These are phyloP conservation scores for Triangularia verruculosa DNA, from an alignment of 2,329 filamentous ascomycete genomes.

Conservation along the genomic window DNA sequence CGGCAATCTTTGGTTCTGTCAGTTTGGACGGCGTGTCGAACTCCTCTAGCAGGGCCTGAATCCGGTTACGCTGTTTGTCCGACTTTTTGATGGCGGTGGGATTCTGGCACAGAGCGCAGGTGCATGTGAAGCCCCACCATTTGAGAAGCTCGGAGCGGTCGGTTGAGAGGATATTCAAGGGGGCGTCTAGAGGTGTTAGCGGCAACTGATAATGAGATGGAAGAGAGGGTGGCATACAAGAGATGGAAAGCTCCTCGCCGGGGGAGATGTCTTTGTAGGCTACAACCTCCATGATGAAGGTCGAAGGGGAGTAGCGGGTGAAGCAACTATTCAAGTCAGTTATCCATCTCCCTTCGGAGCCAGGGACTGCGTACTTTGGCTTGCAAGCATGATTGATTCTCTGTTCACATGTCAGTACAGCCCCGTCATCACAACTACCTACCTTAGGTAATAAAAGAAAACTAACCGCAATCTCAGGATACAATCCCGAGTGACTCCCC, in stretches of 20 bases:
- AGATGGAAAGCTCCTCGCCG: slow-evolving; percentile 15
- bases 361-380: slow-evolving; percentile 12
- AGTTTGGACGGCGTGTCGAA: background rate
- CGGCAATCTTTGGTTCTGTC: slow-evolving; percentile 5
- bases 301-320: slow-evolving; percentile 13
- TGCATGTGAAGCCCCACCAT: slow-evolving; percentile 17
- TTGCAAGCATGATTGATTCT: slow-evolving; percentile 20
- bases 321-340: slow-evolving; percentile 3
- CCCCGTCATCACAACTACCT: background rate
- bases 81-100: slow-evolving; percentile 1
- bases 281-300: slow-evolving; percentile 16
- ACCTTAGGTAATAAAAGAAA: background rate
- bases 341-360: background rate
- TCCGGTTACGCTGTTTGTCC: slow-evolving; percentile 3
- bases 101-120: slow-evolving; percentile 13
- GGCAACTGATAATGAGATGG: background rate
- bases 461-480: slow-evolving; percentile 17
- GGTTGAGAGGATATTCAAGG: slow-evolving; percentile 15
- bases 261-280: slow-evolving; percentile 17
- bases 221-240: background rate
- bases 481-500: slow-evolving; percentile 12
- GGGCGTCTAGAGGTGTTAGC: slow-evolving; percentile 5
- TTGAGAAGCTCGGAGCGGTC: slow-evolving; percentile 7
- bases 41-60: slow-evolving; percentile 9
- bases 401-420: background rate